phyloP scores from a whole-genome alignment of 2,329 filamentous ascomycete species.

The Didymella lethalis region DNA sequence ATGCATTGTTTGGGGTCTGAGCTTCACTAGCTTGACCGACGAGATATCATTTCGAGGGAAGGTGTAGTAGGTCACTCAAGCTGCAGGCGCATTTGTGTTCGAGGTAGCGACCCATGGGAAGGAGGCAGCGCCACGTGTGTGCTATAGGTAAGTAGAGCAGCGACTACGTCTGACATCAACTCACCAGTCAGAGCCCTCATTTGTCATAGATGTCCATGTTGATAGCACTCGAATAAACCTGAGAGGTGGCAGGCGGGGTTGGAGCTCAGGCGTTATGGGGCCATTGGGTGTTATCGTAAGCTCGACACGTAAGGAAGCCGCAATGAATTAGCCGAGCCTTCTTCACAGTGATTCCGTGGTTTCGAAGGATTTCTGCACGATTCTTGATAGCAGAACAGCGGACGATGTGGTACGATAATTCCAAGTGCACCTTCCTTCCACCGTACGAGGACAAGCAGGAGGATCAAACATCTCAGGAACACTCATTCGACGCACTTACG shows the following conservation, averaged over 20 bases:
- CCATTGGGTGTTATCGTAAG: too few relatives aligned
- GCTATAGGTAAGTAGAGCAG: neutral
- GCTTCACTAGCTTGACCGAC: neutral
- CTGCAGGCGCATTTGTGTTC: neutral
- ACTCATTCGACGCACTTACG: too few relatives aligned
- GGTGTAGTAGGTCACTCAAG: neutral
- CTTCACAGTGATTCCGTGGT: neutral
- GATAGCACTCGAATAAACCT: neutral
- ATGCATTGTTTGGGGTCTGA: slow-evolving; percentile 6
- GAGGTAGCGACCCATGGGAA: neutral
- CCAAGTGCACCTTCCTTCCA: neutral
- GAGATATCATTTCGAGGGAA: neutral
- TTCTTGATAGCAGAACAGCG: neutral
- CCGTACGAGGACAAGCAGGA: neutral
- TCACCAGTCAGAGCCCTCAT: too few relatives aligned
- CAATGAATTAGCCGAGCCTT: neutral
- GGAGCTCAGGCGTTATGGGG: neutral
- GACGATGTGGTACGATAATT: neutral
- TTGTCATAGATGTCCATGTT: too few relatives aligned
- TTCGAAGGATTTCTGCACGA: neutral
- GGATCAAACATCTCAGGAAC: neutral
- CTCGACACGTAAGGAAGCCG: neutral
- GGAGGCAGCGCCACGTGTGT: neutral
- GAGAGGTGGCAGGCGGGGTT: neutral
- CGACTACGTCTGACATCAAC: neutral